Evolutionary conservation across 2,329 filamentous ascomycete genomes (phyloP), one percentile per base, ranked within the genome.

Genomic region (Colletotrichum destructivum): DNA sequence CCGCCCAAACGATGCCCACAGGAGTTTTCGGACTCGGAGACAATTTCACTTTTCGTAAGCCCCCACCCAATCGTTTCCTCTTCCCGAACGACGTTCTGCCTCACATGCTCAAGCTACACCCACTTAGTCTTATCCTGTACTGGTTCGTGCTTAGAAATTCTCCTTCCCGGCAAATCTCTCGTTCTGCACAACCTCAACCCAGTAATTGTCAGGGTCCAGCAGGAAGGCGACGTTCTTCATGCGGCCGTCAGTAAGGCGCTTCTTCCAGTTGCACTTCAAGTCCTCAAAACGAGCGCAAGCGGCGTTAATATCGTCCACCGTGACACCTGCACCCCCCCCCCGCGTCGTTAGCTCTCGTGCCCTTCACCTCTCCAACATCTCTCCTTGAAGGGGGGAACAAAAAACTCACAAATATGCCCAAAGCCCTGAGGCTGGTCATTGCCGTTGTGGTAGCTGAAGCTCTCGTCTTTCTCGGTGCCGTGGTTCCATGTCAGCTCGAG

Each of bases 221-320:
- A 98, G 84, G 79, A 98, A 98, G 0, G 96, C 96, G 65, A 98
- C 92, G 75, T 96, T 94, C 88, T 94, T 96, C 95, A 98, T 98
- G 56, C 89, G 87, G 2, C 96, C 96, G 74, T 98, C 96, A 2
- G 94, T 97, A 73, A 98, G 87, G 75, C 94, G 89, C 91, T 98
- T 98, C 90, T 98, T 98, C 94, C 95, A 99, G 82, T 89, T 91
- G 66, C 96, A 93, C 7, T 92, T 89, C 79, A 94, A 85, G 66
- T 91, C 89, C 80, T 98, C 96, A 76, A 98, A 95, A 16, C 95
- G 90, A 79, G 91, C 84, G 83, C 96, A 98, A 12, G 96, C 95
- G 9, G 93, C 92, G 64, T 96, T 91, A n/a, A 98, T 80, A 79
- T 97, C 91, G 79, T 98, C 96, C 15, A 98, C 95, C 1, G 92